phyloP scores from a whole-genome alignment of 2,329 filamentous ascomycete species.

The Bipolaris victoriae region DNA sequence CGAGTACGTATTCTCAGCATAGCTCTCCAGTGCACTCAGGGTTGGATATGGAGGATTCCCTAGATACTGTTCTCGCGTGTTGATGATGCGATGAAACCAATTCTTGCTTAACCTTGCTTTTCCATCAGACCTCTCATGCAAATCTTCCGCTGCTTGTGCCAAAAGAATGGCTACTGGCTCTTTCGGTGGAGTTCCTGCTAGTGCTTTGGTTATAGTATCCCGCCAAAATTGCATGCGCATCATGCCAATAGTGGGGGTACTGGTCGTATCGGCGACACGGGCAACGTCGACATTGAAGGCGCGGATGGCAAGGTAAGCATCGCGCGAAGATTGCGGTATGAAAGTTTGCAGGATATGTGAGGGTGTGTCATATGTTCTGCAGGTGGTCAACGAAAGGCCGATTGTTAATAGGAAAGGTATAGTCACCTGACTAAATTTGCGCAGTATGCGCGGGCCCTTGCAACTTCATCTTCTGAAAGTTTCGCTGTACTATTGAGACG shows the following conservation, averaged over 20 bases:
- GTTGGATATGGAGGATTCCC: slow-evolving; percentile 80
- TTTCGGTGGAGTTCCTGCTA: slow-evolving; percentile 79
- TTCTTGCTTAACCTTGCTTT: slow-evolving; percentile 59
- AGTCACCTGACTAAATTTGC: slow-evolving; percentile 61
- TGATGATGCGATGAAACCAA: slow-evolving; percentile 73
- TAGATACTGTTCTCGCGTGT: slow-evolving; percentile 80
- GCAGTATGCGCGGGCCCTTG: slow-evolving; percentile 64
- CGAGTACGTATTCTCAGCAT: slow-evolving; percentile 94
- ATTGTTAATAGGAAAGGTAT: not conserved
- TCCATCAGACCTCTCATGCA: slow-evolving; percentile 56
- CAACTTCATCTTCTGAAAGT: slow-evolving; percentile 56
- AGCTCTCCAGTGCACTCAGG: slow-evolving; percentile 77
- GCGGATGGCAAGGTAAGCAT: slow-evolving; percentile 88
- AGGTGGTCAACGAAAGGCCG: not conserved
- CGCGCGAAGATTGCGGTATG: slow-evolving; percentile 73
- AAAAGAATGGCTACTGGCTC: slow-evolving; percentile 91
- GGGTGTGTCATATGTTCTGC: slow-evolving; percentile 84
- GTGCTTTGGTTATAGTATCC: slow-evolving; percentile 78
- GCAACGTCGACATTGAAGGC: slow-evolving; percentile 93
- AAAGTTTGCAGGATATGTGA: slow-evolving; percentile 87
- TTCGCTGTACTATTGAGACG: slow-evolving; percentile 27
- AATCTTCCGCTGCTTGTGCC: slow-evolving; percentile 70
- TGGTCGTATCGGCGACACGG: slow-evolving; percentile 86
- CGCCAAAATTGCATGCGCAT: slow-evolving; percentile 97
- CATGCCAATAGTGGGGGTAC: slow-evolving; percentile 81